Conservation (phyloP, 345 rosid species). For the Balakata baccata region DNA sequence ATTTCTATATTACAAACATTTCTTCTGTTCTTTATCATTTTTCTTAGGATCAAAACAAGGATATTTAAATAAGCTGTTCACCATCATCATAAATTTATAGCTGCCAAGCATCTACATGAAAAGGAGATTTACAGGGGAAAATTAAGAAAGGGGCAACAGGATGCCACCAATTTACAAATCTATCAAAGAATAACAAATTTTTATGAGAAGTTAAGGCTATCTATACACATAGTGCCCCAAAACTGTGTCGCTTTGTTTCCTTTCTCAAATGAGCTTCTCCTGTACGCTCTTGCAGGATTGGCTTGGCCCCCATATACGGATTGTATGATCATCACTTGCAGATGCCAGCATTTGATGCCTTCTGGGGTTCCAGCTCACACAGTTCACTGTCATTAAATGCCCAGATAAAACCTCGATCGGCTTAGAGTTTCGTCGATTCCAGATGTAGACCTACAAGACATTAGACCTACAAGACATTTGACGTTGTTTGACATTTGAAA, state of each 20-base stretch:
- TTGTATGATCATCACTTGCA: conserved; percentile 74
- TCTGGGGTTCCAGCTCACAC: conserved; percentile 84
- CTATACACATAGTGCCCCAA: conserved; percentile 19
- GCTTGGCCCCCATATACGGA: conserved; percentile 76
- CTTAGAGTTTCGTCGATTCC: conserved; percentile 48
- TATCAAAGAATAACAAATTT: conserved; percentile 21
- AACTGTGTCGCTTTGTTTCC: conserved; percentile 2
- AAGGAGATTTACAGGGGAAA: conserved; percentile 28
- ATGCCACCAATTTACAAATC: conserved; percentile 22
- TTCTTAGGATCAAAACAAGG: no score
- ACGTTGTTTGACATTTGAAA: background rate
- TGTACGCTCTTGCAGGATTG: conserved; percentile 22
- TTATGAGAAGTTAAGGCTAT: conserved; percentile 10
- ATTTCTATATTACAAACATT: no score
- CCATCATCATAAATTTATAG: no score
- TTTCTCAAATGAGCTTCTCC: conserved; percentile 18
- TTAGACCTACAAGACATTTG: conserved; percentile 13
- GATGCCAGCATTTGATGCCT: conserved; percentile 77
- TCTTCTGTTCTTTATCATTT: no score
- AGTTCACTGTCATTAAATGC: conserved; percentile 76
- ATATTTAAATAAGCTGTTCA: no score
- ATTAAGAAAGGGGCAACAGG: conserved; percentile 22
- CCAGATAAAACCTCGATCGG: conserved; percentile 74
- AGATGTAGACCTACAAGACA: conserved; percentile 65
- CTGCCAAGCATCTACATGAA: background rate